phyloP scores from a whole-genome alignment of 2,329 filamentous ascomycete species.

The Alternaria incomplexa region DNA sequence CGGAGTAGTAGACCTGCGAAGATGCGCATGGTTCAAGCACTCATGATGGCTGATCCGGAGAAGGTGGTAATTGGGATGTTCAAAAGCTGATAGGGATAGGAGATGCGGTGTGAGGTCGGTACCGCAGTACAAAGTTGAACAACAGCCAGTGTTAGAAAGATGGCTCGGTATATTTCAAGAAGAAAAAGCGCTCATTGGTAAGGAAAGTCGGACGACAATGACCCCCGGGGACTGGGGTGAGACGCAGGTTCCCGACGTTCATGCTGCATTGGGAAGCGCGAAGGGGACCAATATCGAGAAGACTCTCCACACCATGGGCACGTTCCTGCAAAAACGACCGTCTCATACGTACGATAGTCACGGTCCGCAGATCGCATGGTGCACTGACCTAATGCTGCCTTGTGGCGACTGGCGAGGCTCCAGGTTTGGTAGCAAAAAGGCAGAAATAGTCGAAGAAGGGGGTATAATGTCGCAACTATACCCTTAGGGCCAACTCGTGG shows the following conservation, averaged over 20 bases:
- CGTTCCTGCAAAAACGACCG: slow-evolving; percentile 27
- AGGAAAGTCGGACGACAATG: not conserved
- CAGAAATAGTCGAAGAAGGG: slow-evolving; percentile 15
- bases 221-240: slow-evolving; percentile 6
- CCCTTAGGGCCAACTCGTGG: slow-evolving; percentile 15
- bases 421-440: slow-evolving; percentile 1
- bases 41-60: not conserved
- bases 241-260: slow-evolving; percentile 23
- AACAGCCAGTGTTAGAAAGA: not conserved
- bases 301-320: slow-evolving; percentile 10
- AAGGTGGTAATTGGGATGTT: not conserved
- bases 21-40: slow-evolving; percentile 1
- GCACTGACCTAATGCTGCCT: slow-evolving; percentile 14
- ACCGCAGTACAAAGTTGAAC: not conserved
- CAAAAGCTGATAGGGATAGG: not conserved
- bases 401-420: slow-evolving; percentile 11
- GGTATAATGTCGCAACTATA: slow-evolving; percentile 29
- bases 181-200: slow-evolving; percentile 1
- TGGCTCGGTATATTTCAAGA: slow-evolving; percentile 1
- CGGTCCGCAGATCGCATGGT: slow-evolving; percentile 19
- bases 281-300: slow-evolving; percentile 16
- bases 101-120: not conserved
- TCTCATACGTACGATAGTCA: slow-evolving; percentile 29
- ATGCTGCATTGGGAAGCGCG: slow-evolving; percentile 20
- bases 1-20: not conserved